Evolutionary conservation across 495 filamentous ascomycete species (phyloP), one percentile per base, ranked within the genome.

Genomic region (Terfezia boudieri): DNA sequence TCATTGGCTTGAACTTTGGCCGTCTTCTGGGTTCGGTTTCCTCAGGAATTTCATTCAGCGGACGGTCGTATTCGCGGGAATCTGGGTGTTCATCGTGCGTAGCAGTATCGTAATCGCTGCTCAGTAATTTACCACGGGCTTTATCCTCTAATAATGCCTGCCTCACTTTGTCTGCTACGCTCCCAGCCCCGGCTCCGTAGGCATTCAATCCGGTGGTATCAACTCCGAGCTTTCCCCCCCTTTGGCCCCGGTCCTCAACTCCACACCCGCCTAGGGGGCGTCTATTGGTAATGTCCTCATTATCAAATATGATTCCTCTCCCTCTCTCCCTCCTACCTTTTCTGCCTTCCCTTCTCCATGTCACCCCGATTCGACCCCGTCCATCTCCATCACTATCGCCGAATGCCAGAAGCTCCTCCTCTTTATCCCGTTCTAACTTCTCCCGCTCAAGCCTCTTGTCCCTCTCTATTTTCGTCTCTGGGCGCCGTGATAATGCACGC

Each of bases 401-500:
- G 35, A 55, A 53, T 56, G 37, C 26, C 37, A 58, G 52, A 37
- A 49, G 49, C 14, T 37, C 51, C 38, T 37, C 50, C 14, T 9
- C 32, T 32, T 43, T 50, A 35, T 54, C 56, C 26, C 14, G 32
- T 38, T 53, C 41, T 17, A 46, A 9, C 38, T 51, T 51, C 26
- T 22, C 49, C 55, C 49, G 57, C 32, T 49, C 22, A n/a, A 35
- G 54, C 12, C 53, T 23, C 26, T 50, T 54, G 8, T 32, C 17
- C 36, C 14, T 50, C 22, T 52, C 26, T 22, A 51, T 51, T 43
- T 57, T 32, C 1, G 41, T 46, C 17, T 22, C 35, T 17, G 51
- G 53, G 23, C 74, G 67, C 4, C 67, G 71, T 23, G 79, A 69
- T 55, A 77, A 78, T 43, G 49, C 49, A 20, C 76, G 74, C 66